Conservation (phyloP, 306 rosid genomes). For the Cicer chorassanicum region DNA sequence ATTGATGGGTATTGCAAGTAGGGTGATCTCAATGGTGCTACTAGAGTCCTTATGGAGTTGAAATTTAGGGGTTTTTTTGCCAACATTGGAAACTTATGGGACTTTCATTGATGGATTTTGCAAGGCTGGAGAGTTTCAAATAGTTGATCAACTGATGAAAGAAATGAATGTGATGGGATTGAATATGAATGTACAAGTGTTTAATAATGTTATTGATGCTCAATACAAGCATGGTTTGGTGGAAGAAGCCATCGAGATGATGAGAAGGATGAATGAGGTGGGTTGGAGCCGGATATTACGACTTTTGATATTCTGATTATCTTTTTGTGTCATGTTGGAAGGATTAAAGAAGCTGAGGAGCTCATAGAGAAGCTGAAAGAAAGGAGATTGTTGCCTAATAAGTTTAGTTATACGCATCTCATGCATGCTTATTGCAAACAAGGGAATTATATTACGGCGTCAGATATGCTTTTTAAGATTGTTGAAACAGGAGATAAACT, state of each 20-base stretch:
- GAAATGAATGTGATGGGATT: constrained; percentile 74
- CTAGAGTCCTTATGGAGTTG: constrained; percentile 60
- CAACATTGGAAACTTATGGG: constrained; percentile 67
- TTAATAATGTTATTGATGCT: constrained; percentile 70
- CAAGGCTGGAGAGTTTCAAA: constrained; percentile 61
- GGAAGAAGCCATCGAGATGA: constrained; percentile 51
- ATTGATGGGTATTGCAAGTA: constrained; percentile 76
- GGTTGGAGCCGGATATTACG: constrained; percentile 62
- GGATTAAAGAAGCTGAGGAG: too few relatives aligned
- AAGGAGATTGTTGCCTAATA: too few relatives aligned
- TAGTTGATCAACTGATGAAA: constrained; percentile 59
- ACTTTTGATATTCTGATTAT: constrained; percentile 51
- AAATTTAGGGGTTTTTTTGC: constrained; percentile 67
- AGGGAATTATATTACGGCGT: too few relatives aligned
- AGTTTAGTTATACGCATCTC: too few relatives aligned
- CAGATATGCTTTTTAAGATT: too few relatives aligned
- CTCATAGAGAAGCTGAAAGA: too few relatives aligned
- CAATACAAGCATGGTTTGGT: constrained; percentile 56
- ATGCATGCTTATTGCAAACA: too few relatives aligned
- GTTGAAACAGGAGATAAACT: too few relatives aligned
- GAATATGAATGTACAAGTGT: constrained; percentile 56
- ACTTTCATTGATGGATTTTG: constrained; percentile 72
- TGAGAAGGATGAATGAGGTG: constrained; percentile 60
- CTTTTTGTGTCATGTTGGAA: too few relatives aligned
- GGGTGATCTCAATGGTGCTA: constrained; percentile 62